These are phyloP conservation scores for Kurtzmaniella cleridarum DNA, from an alignment of 805 yeast species.

Conservation along the genomic window DNA sequence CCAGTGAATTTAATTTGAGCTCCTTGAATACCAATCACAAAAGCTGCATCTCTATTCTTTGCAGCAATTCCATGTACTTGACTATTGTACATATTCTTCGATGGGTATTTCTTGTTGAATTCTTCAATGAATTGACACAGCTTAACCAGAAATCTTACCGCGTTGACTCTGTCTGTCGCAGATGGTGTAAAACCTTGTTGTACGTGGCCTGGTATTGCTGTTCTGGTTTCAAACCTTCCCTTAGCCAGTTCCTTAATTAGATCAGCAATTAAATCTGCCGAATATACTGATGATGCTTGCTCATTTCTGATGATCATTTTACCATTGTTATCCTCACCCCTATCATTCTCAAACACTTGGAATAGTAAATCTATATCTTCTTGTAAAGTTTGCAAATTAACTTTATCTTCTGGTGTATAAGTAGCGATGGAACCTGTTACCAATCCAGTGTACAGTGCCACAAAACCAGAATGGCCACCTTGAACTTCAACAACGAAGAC, in stretches of 20 bases:
- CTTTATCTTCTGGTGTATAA: conserved; percentile 71
- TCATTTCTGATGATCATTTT: conserved; percentile 64
- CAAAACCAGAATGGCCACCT: conserved; percentile 80
- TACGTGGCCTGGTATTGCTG: conserved; percentile 83
- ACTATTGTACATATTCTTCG: conserved; percentile 1
- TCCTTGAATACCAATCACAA: conserved; percentile 69
- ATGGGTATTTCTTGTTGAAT: conserved; percentile 9
- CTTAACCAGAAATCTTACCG: conserved; percentile 64
- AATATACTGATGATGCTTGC: conserved; percentile 61
- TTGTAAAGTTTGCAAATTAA: conserved; percentile 54
- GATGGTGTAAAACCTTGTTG: conserved; percentile 81
- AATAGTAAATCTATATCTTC: conserved; percentile 60
- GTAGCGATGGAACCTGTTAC: conserved; percentile 71
- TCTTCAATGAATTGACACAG: conserved; percentile 67
- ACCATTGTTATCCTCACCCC: conserved; percentile 65
- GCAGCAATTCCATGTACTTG: conserved; percentile 1
- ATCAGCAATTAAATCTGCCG: conserved; percentile 65
- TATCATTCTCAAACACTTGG: conserved; percentile 52
- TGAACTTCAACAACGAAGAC: conserved; percentile 79
- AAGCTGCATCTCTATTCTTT: conserved; percentile 27
- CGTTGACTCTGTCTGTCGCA: conserved; percentile 71
- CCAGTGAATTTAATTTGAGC: conserved; percentile 55
- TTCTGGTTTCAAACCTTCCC: conserved; percentile 67
- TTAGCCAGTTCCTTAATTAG: conserved; percentile 59
- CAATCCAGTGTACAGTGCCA: conserved; percentile 64